Evolutionary conservation across 2,329 filamentous ascomycete species (phyloP).

Genomic region (Colletotrichum lini): DNA sequence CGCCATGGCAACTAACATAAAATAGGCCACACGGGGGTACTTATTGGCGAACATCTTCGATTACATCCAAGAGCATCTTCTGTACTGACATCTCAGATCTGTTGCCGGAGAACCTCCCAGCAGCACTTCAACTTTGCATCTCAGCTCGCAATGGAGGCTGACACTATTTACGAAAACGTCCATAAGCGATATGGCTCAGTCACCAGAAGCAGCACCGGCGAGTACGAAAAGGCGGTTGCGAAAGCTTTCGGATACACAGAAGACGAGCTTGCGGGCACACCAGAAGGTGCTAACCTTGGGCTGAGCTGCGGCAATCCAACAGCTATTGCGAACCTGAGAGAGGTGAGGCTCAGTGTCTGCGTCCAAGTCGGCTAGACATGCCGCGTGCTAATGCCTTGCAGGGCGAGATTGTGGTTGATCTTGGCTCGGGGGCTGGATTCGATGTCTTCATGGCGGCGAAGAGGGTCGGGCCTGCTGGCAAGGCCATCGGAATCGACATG

Average conservation of each 20-base stretch:
- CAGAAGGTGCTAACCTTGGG: slow-evolving; percentile 65
- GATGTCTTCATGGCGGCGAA: slow-evolving; percentile 69
- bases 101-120: too few species aligned
- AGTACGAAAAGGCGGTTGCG: slow-evolving; percentile 60
- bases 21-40: background rate
- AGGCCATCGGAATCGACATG: slow-evolving; percentile 72
- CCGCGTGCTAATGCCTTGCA: slow-evolving; percentile 44
- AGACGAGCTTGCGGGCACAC: slow-evolving; percentile 62
- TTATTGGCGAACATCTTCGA: background rate
- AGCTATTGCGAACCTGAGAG: slow-evolving; percentile 61
- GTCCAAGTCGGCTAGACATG: background rate
- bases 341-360: slow-evolving; percentile 49
- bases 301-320: slow-evolving; percentile 69
- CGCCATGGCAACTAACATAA: background rate
- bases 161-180: slow-evolving; percentile 54
- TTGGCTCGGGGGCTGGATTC: slow-evolving; percentile 71
- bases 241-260: slow-evolving; percentile 67
- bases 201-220: slow-evolving; percentile 46
- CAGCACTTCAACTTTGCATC: background rate
- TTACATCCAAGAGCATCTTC: too few species aligned
- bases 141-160: slow-evolving; percentile 46
- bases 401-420: slow-evolving; percentile 71
- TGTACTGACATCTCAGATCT: too few species aligned
- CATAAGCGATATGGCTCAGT: slow-evolving; percentile 54
- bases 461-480: slow-evolving; percentile 63